Percentiles rank a stretch among this genome's conserved stretches.
These are phyloP conservation scores for Thalassiosira livingstoniorum DNA, from an alignment of 352 stramenopile species.

Conservation along the genomic window DNA sequence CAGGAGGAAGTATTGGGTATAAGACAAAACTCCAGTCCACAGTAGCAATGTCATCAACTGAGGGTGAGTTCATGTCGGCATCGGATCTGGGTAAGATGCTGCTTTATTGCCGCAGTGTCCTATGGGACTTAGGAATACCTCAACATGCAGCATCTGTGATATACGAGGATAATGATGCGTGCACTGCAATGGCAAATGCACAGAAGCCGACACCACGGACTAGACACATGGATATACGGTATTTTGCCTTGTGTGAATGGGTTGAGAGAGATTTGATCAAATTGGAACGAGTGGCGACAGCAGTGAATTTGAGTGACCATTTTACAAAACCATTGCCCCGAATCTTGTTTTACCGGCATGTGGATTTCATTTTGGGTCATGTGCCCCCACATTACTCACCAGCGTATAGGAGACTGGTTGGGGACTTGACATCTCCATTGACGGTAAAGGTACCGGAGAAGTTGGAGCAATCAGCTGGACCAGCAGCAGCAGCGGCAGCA, in stretches of 20 bases:
- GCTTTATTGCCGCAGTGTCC: constrained; percentile 32
- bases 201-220: constrained; percentile 41
- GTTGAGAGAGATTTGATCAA: constrained; percentile 12
- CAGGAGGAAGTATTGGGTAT: neutral
- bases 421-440: neutral
- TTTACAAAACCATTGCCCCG: constrained; percentile 9
- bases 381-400: constrained; percentile 20
- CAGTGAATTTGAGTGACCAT: constrained; percentile 20
- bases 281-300: constrained; percentile 10
- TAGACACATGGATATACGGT: constrained; percentile 26
- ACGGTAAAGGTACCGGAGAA: neutral
- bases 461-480: neutral
- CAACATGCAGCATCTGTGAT: constrained; percentile 23
- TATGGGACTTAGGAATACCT: constrained; percentile 46
- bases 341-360: neutral
- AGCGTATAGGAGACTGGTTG: neutral
- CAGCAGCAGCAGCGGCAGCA: neutral
- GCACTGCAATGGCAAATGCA: constrained; percentile 18
- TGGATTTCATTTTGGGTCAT: constrained; percentile 8
- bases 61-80: constrained; percentile 31
- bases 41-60: neutral
- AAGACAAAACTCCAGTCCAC: neutral
- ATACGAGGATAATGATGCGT: constrained; percentile 20
- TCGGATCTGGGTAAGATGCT: constrained; percentile 34
- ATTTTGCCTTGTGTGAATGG: constrained; percentile 20